Conservation (phyloP, 140 eudicot species). For the Cichorium intybus region DNA sequence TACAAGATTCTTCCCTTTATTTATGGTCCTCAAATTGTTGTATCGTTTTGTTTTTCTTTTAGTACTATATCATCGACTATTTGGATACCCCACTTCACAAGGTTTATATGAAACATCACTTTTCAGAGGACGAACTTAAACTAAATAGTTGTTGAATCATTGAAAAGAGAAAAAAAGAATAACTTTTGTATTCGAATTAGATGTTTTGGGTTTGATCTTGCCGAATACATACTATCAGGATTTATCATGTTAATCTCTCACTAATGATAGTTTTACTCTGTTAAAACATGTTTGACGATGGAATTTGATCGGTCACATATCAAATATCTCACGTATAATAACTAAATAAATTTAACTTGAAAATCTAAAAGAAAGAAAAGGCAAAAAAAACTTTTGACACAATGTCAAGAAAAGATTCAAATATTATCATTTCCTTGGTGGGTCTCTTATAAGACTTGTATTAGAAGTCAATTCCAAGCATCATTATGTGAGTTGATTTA, state of each 20-base stretch:
- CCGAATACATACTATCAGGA: not conserved
- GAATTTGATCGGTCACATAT: not conserved
- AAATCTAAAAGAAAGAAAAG: not conserved
- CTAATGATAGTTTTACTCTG: not conserved
- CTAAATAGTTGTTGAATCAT: constrained; percentile 20
- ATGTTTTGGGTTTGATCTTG: not conserved
- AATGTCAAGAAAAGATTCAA: not conserved
- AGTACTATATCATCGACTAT: not conserved
- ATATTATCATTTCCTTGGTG: not conserved
- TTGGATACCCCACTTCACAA: not conserved
- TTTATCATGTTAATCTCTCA: not conserved
- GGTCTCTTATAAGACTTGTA: constrained; percentile 2
- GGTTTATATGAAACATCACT: not conserved
- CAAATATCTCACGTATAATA: not conserved
- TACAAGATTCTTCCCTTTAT: constrained; percentile 20
- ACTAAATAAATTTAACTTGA: not conserved
- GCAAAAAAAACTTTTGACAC: not conserved
- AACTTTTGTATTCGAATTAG: not conserved
- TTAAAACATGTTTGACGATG: not conserved
- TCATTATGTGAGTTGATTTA: constrained; percentile 7
- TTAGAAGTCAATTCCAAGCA: constrained; percentile 18
- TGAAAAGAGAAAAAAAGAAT: not conserved
- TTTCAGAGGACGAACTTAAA: not conserved
- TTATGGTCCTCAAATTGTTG: constrained; percentile 26
- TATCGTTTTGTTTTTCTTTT: not conserved